A percentile compares a stretch with the other conserved stretches of the same genome.
phyloP scores from a whole-genome alignment of 371 early-diverging fungal genomes.

The Lichtheimia ornata region DNA sequence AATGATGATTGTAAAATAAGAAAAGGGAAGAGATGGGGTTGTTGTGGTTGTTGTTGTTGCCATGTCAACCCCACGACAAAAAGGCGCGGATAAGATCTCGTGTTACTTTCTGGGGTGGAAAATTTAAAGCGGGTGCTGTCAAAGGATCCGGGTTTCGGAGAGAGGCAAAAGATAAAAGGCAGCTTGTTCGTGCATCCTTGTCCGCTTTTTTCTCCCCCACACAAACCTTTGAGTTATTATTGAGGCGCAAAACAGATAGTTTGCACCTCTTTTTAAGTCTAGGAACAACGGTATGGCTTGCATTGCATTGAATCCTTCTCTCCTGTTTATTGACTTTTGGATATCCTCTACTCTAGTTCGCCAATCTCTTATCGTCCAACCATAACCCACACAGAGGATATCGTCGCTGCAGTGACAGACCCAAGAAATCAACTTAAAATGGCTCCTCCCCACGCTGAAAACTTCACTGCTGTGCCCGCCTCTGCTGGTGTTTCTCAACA shows the following conservation, averaged over 20 bases:
- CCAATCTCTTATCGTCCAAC: slow-evolving; percentile 79
- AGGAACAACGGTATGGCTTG: slow-evolving; percentile 1
- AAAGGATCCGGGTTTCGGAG: no score
- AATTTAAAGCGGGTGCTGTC: no score
- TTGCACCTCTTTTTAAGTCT: slow-evolving; percentile 1
- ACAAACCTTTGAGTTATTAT: not conserved
- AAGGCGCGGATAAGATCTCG: no score
- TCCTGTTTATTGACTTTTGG: not conserved
- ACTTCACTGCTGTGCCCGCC: slow-evolving; percentile 22
- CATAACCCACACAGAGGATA: slow-evolving; percentile 91
- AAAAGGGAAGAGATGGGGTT: no score
- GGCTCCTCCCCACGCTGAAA: slow-evolving; percentile 39
- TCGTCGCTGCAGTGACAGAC: slow-evolving; percentile 68
- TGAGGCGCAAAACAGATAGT: not conserved
- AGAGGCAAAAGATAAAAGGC: no score
- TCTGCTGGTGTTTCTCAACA: slow-evolving; percentile 35
- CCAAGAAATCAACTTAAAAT: slow-evolving; percentile 65
- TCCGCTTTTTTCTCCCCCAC: not conserved
- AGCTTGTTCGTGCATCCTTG: no score
- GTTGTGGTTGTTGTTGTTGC: no score
- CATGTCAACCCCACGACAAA: no score
- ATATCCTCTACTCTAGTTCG: slow-evolving; percentile 54
- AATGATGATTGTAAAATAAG: no score
- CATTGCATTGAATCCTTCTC: not conserved
- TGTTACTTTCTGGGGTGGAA: no score